phyloP scores from a whole-genome alignment of 1,139 yeast species.

The Candida sanyaensis region DNA sequence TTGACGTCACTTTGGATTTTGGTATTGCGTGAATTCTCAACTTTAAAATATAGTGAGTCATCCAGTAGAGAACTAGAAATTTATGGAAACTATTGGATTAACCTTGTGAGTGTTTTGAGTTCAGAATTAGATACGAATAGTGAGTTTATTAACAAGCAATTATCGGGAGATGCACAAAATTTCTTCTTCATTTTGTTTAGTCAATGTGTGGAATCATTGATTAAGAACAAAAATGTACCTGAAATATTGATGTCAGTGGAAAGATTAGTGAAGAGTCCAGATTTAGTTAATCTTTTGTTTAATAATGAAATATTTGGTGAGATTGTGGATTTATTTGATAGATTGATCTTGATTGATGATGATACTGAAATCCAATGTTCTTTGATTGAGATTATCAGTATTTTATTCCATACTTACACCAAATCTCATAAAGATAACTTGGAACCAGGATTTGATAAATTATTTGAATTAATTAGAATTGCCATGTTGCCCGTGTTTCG shows the following conservation, averaged over 20 bases:
- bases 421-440: slow-evolving; percentile 32
- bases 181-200: slow-evolving; percentile 83
- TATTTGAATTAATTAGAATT: slow-evolving; percentile 80
- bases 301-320: slow-evolving; percentile 75
- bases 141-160: slow-evolving; percentile 37
- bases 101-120: slow-evolving; percentile 76
- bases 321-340: slow-evolving; percentile 71
- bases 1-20: slow-evolving; percentile 81
- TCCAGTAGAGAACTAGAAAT: slow-evolving; percentile 54
- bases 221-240: slow-evolving; percentile 43
- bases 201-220: slow-evolving; percentile 76
- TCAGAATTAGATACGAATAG: slow-evolving; percentile 58
- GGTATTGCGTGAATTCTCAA: slow-evolving; percentile 72
- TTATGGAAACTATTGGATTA: slow-evolving; percentile 75
- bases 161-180: slow-evolving; percentile 63
- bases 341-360: slow-evolving; percentile 64
- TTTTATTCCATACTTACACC: slow-evolving; percentile 40
- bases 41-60: slow-evolving; percentile 55
- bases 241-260: slow-evolving; percentile 56
- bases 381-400: slow-evolving; percentile 58
- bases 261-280: slow-evolving; percentile 57
- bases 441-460: slow-evolving; percentile 67
- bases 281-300: slow-evolving; percentile 62
- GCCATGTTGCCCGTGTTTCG: slow-evolving; percentile 64
- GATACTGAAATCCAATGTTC: slow-evolving; percentile 51